Evolutionary conservation across 768 basidiomycete genomes (phyloP), one percentile per base, ranked within the genome.

Genomic region (Termitomyces sp.): DNA sequence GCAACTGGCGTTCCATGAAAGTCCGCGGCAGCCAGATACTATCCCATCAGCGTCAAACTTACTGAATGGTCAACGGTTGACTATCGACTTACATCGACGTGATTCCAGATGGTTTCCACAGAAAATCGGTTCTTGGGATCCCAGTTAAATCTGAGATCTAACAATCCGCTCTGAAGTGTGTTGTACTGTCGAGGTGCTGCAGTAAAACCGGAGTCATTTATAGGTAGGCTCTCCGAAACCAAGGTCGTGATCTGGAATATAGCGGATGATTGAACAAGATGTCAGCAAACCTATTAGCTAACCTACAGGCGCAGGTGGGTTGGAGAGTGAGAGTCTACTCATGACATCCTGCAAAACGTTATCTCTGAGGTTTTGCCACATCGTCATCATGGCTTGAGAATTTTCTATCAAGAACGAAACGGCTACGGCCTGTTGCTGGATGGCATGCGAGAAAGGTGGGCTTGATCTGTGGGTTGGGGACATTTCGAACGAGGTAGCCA

Each of bases 361-460:
- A 64, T 78, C 74, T 59, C 75, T 71, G 34, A 84, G 76, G 67
- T 79, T 73, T 61, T 72, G 63, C 83, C 83, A 85, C 24, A 74
- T 68, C 6, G 59, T 20, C 26, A 68, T 66, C 72, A 82, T 79
- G 1, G 68, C 65, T 34, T 71, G 70, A 0, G 83, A 84, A 63
- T 84, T 84, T 69, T 85, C 83, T 60, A 84, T 74, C 58, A 85
- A 71, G 58, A 84, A 63, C 51, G 83, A 72, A n/a, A 75, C 70
- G 36, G 69, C 72, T 29, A 75, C 64, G 18, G 72, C 69, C 60
- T 74, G 72, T 59, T 70, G 64, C 16, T 68, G 67, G 55, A 62
- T 58, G 24, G 57, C 47, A 55, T 67, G 60, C 27, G 55, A 64
- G 51, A 66, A 65, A 31, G 61, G 67, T 29, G 57, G 53, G 44